Conservation (phyloP, 2,329 filamentous ascomycete species). For the Fusarium ambrosium region DNA sequence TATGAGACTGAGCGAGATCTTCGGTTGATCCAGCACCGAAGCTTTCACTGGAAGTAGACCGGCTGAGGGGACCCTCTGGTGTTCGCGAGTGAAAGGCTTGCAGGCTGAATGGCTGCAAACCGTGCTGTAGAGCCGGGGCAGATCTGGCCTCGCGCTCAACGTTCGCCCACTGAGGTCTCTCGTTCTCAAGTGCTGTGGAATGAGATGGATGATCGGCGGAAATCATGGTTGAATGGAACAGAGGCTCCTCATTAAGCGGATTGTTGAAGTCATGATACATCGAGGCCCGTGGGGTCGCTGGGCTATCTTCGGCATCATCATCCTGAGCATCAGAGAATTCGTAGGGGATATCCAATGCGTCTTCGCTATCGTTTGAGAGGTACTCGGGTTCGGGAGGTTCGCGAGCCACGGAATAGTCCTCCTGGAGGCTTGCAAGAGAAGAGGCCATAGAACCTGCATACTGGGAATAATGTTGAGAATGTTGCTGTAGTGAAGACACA, state of each 20-base stretch:
- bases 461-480: conserved; percentile 11
- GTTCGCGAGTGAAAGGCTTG: conserved; percentile 15
- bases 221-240: conserved; percentile 49
- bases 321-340: conserved; percentile 58
- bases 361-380: conserved; percentile 65
- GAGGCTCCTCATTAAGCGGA: conserved; percentile 42
- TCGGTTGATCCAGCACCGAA: conserved; percentile 49
- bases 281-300: conserved; percentile 68
- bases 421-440: conserved; percentile 44
- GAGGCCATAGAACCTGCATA: conserved; percentile 39
- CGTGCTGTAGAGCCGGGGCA: conserved; percentile 35
- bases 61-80: conserved; percentile 22
- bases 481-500: conserved; percentile 36
- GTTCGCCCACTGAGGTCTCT: conserved; percentile 38
- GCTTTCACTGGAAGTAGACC: conserved; percentile 32
- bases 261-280: conserved; percentile 55
- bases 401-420: conserved; percentile 40
- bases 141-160: conserved; percentile 37
- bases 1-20: conserved; percentile 73
- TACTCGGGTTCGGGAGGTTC: conserved; percentile 43
- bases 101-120: conserved; percentile 33
- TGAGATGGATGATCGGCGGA: conserved; percentile 29
- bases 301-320: conserved; percentile 54
- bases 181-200: conserved; percentile 35
- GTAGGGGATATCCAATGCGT: conserved; percentile 69